Evolutionary conservation across 805 yeast species (phyloP).

Genomic region (Metschnikowia aberdeeniae): DNA sequence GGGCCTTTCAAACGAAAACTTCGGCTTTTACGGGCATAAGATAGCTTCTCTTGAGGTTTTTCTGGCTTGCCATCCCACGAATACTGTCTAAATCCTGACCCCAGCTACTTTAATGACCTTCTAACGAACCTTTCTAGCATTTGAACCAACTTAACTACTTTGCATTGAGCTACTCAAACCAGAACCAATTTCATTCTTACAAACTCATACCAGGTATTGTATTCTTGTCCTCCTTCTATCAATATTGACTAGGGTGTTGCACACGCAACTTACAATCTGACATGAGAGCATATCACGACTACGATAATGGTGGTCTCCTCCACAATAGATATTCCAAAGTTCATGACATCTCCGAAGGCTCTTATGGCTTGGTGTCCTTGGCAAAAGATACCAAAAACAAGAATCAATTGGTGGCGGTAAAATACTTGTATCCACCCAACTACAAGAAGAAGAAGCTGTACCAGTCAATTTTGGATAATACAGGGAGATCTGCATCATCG

Average conservation of each 20-base stretch:
- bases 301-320: conserved; percentile 44
- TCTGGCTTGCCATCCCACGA: too few relatives aligned
- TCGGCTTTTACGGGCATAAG: neutral
- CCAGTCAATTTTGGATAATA: conserved; percentile 13
- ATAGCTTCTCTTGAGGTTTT: neutral
- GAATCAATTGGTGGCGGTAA: conserved; percentile 69
- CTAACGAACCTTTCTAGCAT: conserved; percentile 4
- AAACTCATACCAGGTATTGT: neutral
- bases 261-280: neutral
- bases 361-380: conserved; percentile 86
- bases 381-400: conserved; percentile 62
- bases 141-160: conserved; percentile 1
- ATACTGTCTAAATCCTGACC: neutral
- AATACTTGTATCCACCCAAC: conserved; percentile 67
- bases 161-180: conserved; percentile 2
- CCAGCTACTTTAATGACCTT: conserved; percentile 3
- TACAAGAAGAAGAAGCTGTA: conserved; percentile 26
- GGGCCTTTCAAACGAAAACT: neutral
- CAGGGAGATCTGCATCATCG: conserved; percentile 30
- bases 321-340: conserved; percentile 63
- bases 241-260: too few relatives aligned
- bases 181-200: neutral
- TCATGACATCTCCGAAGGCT: conserved; percentile 81
- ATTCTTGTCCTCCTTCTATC: neutral
- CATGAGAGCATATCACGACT: conserved; percentile 40